Evolutionary conservation across 306 rosid genomes (phyloP).

Genomic region (Gillenia trifoliata): DNA sequence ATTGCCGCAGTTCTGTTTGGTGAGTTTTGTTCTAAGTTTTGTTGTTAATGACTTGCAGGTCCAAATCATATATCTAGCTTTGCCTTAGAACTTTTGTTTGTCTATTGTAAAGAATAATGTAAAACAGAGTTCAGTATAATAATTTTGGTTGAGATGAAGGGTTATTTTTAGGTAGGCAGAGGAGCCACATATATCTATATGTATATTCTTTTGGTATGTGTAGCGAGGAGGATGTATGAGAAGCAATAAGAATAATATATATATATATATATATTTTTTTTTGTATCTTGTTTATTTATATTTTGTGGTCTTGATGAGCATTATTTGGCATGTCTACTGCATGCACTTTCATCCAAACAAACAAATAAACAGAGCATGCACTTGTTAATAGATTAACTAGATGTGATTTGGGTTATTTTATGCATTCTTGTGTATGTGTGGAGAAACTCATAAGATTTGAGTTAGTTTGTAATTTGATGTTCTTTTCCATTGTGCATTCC

Average conservation of each 20-base stretch:
- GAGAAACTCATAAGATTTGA: not conserved
- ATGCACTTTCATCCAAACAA: not conserved
- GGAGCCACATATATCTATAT: not conserved
- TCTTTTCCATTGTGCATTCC: not conserved
- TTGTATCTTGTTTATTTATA: not conserved
- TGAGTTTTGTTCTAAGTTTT: conserved; percentile 38
- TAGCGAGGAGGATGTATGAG: not conserved
- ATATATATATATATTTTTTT: not conserved
- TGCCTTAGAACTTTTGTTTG: not conserved
- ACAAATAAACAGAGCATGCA: not conserved
- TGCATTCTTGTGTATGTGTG: not conserved
- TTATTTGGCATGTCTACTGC: not conserved
- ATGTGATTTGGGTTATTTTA: not conserved
- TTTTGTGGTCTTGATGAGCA: not conserved
- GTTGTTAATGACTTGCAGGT: not conserved
- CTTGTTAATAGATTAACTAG: not conserved
- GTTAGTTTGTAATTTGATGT: not conserved
- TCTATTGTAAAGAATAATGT: not conserved
- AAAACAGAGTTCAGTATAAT: not conserved
- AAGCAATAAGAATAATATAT: not conserved
- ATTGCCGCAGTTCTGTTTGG: conserved; percentile 94
- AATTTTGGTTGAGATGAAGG: not conserved
- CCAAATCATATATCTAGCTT: not conserved
- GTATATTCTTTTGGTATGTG: not conserved
- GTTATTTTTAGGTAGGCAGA: not conserved